These are phyloP conservation scores for Botryotinia narcissicola DNA, from an alignment of 2,329 filamentous ascomycete species.

Conservation along the genomic window DNA sequence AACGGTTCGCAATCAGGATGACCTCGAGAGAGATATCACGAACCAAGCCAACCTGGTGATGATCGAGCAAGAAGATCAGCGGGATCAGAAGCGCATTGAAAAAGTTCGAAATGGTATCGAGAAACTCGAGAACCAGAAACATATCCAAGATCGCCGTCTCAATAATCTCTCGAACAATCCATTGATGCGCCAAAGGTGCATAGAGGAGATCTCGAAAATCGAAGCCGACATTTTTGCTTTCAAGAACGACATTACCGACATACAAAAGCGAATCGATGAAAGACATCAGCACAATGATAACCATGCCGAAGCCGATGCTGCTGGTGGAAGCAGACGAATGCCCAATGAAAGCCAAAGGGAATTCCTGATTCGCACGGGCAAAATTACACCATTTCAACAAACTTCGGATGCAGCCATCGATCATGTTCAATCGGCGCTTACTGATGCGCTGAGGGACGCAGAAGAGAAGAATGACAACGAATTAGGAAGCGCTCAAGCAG, in stretches of 20 bases:
- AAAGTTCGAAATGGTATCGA: constrained; percentile 53
- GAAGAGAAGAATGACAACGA: constrained; percentile 61
- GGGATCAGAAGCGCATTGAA: constrained; percentile 60
- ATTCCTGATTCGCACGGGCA: constrained; percentile 90
- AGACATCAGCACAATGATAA: constrained; percentile 57
- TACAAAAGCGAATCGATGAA: constrained; percentile 75
- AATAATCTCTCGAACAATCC: constrained; percentile 51
- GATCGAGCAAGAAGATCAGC: constrained; percentile 61
- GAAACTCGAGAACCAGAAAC: constrained; percentile 65
- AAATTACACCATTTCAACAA: constrained; percentile 88
- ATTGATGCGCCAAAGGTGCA: constrained; percentile 45
- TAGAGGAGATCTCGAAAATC: constrained; percentile 39
- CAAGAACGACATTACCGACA: constrained; percentile 73
- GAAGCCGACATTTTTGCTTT: constrained; percentile 44
- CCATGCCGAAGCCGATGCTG: constrained; percentile 43
- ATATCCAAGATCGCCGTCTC: constrained; percentile 56
- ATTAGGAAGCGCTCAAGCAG: constrained; percentile 42
- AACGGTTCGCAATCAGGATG: constrained; percentile 79
- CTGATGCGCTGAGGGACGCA: constrained; percentile 75
- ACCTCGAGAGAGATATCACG: constrained; percentile 83
- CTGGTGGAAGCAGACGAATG: constrained; percentile 57
- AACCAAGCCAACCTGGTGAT: constrained; percentile 58
- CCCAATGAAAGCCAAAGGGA: constrained; percentile 82
- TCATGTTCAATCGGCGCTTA: constrained; percentile 65
- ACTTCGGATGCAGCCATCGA: constrained; percentile 59